Percentiles rank a stretch among this genome's conserved stretches.
These are phyloP conservation scores for Ophiocordyceps australis DNA, from an alignment of 2,329 filamentous ascomycete species.

Conservation along the genomic window DNA sequence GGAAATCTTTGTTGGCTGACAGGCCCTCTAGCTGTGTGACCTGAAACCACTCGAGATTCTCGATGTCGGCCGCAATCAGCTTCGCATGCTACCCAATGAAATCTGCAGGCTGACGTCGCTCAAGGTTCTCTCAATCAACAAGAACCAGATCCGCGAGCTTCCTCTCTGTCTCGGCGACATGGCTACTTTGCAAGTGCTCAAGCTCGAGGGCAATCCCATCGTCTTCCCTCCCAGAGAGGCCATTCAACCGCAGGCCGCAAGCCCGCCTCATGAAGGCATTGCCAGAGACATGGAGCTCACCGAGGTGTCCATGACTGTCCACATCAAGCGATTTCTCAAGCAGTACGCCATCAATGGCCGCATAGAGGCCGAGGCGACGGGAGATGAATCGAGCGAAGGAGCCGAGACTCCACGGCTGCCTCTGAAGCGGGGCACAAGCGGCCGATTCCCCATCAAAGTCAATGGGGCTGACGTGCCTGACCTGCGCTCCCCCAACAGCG, in stretches of 20 bases:
- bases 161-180: constrained; percentile 78
- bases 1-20: not conserved
- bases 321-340: constrained; percentile 43
- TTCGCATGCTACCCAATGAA: constrained; percentile 58
- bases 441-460: constrained; percentile 51
- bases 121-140: constrained; percentile 75
- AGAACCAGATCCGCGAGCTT: constrained; percentile 72
- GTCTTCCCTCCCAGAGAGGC: constrained; percentile 59
- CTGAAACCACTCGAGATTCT: constrained; percentile 79
- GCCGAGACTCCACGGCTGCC: constrained; percentile 63
- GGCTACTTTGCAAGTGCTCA: constrained; percentile 74
- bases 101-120: constrained; percentile 68
- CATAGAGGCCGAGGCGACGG: constrained; percentile 34
- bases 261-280: constrained; percentile 34
- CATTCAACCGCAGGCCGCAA: constrained; percentile 37
- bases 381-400: constrained; percentile 51
- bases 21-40: constrained; percentile 51
- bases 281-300: constrained; percentile 42
- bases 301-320: constrained; percentile 38
- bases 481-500: constrained; percentile 46
- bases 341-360: constrained; percentile 31
- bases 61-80: constrained; percentile 77
- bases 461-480: constrained; percentile 54
- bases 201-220: constrained; percentile 77
- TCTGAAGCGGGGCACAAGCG: constrained; percentile 42